phyloP scores from a whole-genome alignment of 2,329 filamentous ascomycete species.

The Ophiognomonia clavigignenti-juglandacearum region DNA sequence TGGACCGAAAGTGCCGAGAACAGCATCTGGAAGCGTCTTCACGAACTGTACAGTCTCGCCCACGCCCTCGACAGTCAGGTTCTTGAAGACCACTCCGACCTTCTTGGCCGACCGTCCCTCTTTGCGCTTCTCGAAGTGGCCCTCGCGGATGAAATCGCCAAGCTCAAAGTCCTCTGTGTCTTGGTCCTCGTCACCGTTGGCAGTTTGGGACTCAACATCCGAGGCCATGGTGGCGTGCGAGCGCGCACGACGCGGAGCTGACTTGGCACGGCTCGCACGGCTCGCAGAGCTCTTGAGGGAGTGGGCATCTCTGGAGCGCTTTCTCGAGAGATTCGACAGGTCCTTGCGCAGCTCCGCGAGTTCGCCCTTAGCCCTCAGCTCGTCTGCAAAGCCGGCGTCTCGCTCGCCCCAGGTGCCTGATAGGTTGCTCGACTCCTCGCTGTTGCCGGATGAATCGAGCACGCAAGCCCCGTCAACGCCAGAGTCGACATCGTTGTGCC shows the following conservation, averaged over 20 bases:
- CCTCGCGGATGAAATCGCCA: conserved; percentile 65
- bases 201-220: conserved; percentile 7
- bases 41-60: conserved; percentile 64
- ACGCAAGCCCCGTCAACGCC: background rate
- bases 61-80: conserved; percentile 69
- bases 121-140: conserved; percentile 69
- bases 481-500: conserved; percentile 3
- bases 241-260: background rate
- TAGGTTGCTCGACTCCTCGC: background rate
- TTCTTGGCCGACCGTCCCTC: conserved; percentile 67
- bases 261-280: background rate
- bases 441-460: background rate
- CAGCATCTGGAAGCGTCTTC: conserved; percentile 66
- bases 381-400: conserved; percentile 6
- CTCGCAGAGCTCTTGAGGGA: background rate
- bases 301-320: background rate
- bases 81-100: conserved; percentile 72
- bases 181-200: conserved; percentile 31
- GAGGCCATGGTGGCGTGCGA: background rate
- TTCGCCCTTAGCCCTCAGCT: conserved; percentile 4
- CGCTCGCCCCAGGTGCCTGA: conserved; percentile 14
- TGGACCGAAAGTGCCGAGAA: conserved; percentile 74
- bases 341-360: conserved; percentile 4
- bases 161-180: conserved; percentile 62
- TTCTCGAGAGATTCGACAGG: conserved; percentile 2